Conservation (phyloP, 2,329 filamentous ascomycete genomes). For the Septoria linicola region DNA sequence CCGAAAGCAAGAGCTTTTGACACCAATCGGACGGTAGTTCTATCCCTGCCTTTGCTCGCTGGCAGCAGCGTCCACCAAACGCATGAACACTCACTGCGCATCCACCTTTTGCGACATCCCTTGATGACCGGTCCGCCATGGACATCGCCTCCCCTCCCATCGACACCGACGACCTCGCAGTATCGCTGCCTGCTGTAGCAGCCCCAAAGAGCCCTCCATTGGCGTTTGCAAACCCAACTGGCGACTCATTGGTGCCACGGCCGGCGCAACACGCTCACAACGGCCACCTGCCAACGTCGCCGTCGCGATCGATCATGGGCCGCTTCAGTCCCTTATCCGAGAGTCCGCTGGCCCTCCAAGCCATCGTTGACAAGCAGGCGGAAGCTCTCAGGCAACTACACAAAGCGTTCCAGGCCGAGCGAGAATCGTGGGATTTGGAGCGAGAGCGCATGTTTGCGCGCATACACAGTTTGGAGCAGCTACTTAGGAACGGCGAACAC, state of each 20-base stretch:
- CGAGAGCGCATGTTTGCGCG: slow-evolving; percentile 35
- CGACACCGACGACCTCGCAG: slow-evolving; percentile 5
- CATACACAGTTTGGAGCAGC: slow-evolving; percentile 37
- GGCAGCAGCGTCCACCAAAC: too few species aligned
- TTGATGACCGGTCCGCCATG: slow-evolving; percentile 4
- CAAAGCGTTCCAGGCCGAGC: slow-evolving; percentile 38
- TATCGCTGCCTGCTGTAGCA: slow-evolving; percentile 4
- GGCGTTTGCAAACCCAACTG: slow-evolving; percentile 38
- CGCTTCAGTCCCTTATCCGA: slow-evolving; percentile 22
- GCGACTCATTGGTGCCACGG: slow-evolving; percentile 37
- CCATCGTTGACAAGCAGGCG: slow-evolving; percentile 38
- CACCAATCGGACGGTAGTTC: too few species aligned
- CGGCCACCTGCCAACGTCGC: slow-evolving; percentile 18
- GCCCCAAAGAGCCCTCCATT: slow-evolving; percentile 38
- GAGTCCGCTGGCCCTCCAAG: slow-evolving; percentile 31
- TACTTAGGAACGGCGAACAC: slow-evolving; percentile 37
- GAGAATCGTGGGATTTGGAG: slow-evolving; percentile 38
- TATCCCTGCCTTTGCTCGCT: too few species aligned
- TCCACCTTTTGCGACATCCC: too few species aligned
- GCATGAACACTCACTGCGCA: too few species aligned
- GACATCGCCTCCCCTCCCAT: slow-evolving; percentile 7
- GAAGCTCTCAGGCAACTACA: slow-evolving; percentile 36
- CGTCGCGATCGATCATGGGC: slow-evolving; percentile 27
- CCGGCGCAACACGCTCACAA: slow-evolving; percentile 12
- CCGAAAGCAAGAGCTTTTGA: too few species aligned